These are phyloP conservation scores for Tagetes patula DNA, from an alignment of 129 eudicot genomes.

Conservation along the genomic window DNA sequence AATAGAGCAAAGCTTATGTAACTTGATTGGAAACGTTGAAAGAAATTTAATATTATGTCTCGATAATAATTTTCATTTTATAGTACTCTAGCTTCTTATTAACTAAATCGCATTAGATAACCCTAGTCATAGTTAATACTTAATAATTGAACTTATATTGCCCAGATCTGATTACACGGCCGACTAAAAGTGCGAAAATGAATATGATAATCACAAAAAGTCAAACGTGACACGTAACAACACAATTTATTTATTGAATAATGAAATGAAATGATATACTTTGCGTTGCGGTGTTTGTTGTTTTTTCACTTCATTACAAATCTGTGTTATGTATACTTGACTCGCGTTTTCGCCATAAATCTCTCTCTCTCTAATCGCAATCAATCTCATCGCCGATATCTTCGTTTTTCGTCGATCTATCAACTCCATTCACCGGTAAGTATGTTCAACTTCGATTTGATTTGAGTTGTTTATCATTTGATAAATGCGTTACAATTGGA, in stretches of 20 bases:
- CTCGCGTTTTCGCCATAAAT: slow-evolving; percentile 12
- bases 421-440: slow-evolving; percentile 20
- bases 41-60: too few species aligned
- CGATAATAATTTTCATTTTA: too few species aligned
- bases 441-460: background rate
- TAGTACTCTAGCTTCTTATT: too few species aligned
- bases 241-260: too few species aligned
- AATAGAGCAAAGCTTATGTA: too few species aligned
- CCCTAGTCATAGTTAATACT: too few species aligned
- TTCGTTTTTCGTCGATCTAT: slow-evolving; percentile 14
- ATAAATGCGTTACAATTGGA: slow-evolving; percentile 9
- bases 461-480: background rate
- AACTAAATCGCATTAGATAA: too few species aligned
- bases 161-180: background rate
- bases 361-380: background rate
- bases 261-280: background rate
- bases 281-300: too few species aligned
- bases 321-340: background rate
- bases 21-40: too few species aligned
- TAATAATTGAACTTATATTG: too few species aligned
- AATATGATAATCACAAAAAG: background rate
- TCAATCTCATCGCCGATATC: slow-evolving; percentile 28
- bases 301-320: background rate
- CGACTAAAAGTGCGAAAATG: background rate
- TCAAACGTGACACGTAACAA: background rate